phyloP scores from a whole-genome alignment of 805 yeast genomes.

The Starmerella sp. region DNA sequence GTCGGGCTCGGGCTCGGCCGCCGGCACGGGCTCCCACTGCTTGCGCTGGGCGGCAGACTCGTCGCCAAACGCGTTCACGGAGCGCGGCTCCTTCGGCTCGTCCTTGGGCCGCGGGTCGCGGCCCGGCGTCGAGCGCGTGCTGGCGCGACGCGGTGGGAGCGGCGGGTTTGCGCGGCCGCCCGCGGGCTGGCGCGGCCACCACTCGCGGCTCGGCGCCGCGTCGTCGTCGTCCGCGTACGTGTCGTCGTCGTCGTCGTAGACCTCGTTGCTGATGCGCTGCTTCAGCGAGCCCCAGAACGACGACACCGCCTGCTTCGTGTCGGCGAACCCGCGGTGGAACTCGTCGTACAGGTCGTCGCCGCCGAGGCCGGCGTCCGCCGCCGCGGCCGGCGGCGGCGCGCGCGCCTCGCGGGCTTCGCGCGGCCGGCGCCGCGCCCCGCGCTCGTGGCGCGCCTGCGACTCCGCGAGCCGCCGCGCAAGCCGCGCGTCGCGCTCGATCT shows the following conservation, averaged over 20 bases:
- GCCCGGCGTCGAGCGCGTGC: neutral
- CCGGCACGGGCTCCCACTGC: neutral
- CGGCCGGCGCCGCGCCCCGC: neutral
- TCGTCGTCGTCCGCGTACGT: conserved; percentile 3
- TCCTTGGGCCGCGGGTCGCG: neutral
- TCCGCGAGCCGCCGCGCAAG: conserved; percentile 67
- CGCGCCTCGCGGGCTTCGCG: neutral
- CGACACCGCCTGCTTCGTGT: conserved; percentile 19
- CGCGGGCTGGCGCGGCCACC: conserved; percentile 10
- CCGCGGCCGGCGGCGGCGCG: neutral
- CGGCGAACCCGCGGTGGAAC: conserved; percentile 18
- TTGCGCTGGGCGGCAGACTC: conserved; percentile 5
- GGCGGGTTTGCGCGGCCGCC: neutral
- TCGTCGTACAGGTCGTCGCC: conserved; percentile 18
- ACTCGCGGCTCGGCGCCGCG: conserved; percentile 10
- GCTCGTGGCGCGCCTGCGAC: conserved; percentile 8
- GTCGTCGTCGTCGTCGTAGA: conserved; percentile 20
- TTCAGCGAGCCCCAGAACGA: conserved; percentile 20
- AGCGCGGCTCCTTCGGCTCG: conserved; percentile 4
- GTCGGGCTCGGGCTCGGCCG: conserved; percentile 23
- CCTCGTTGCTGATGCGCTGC: conserved; percentile 21
- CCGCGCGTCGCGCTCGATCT: conserved; percentile 61
- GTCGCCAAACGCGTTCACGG: conserved; percentile 26
- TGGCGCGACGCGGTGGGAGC: neutral
- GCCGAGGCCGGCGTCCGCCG: conserved; percentile 1